These are phyloP conservation scores for Dioscorea zingiberensis DNA, from an alignment of 106 monocot species.

Conservation along the genomic window DNA sequence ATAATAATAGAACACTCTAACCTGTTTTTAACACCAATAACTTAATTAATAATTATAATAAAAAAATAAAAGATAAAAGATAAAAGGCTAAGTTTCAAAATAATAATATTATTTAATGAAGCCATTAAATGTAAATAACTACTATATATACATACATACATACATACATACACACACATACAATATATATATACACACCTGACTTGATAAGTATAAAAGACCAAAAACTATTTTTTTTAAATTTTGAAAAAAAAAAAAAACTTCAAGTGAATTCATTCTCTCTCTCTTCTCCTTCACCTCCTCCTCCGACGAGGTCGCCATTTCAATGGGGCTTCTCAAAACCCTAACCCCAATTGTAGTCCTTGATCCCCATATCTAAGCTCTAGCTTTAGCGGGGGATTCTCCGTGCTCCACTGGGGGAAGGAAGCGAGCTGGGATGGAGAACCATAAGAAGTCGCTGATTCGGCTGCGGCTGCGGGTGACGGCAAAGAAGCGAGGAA, in stretches of 20 bases:
- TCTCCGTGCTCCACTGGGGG: not conserved
- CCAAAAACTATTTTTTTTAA: not conserved
- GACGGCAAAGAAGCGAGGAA: conserved; percentile 19
- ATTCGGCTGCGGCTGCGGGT: conserved; percentile 25
- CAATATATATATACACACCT: no score
- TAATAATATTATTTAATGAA: no score
- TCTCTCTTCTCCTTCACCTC: not conserved
- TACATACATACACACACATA: no score
- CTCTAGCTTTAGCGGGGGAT: not conserved
- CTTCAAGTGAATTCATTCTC: not conserved
- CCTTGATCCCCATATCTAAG: not conserved
- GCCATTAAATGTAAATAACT: no score
- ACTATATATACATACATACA: no score
- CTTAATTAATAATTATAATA: no score
- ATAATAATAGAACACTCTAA: no score
- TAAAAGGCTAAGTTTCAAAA: no score
- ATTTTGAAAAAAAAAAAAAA: not conserved
- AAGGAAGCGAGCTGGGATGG: not conserved
- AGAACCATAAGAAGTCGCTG: conserved; percentile 23
- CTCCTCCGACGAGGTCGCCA: not conserved
- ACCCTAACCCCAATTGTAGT: conserved; percentile 5
- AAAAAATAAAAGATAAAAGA: no score
- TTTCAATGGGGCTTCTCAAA: not conserved
- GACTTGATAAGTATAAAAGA: not conserved
- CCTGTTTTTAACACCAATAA: no score